Conservation (phyloP, 805 yeast genomes). For the Schwanniomyces pseudopolymorphus region DNA sequence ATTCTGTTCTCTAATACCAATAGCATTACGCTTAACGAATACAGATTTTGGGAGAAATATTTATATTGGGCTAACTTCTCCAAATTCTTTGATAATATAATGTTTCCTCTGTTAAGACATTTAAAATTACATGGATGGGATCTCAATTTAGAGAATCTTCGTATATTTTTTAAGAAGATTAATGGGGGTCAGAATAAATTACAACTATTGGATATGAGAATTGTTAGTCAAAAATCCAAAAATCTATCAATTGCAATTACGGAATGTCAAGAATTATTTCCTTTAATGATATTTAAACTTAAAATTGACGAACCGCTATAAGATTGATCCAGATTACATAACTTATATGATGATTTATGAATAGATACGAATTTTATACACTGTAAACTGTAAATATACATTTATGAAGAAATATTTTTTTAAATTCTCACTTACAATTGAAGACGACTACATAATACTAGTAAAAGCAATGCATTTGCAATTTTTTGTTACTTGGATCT, state of each 20-base stretch:
- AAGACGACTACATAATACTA: not conserved
- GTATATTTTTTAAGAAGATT: not conserved
- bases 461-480: not conserved
- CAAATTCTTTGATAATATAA: slow-evolving; percentile 3
- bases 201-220: slow-evolving; percentile 4
- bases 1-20: not conserved
- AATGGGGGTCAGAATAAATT: not conserved
- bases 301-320: not conserved
- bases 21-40: not conserved
- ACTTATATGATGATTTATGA: not conserved
- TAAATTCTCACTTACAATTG: not conserved
- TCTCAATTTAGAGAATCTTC: slow-evolving; percentile 11
- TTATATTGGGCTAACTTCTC: slow-evolving; percentile 3
- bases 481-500: not conserved
- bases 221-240: slow-evolving; percentile 1
- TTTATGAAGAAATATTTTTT: not conserved
- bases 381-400: not conserved
- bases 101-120: slow-evolving; percentile 14
- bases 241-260: not conserved
- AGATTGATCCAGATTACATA: not conserved
- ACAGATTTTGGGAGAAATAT: slow-evolving; percentile 2
- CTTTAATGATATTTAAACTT: slow-evolving; percentile 4
- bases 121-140: slow-evolving; percentile 24
- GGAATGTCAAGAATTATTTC: not conserved
- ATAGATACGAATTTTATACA: not conserved